Percentiles rank a stretch among this genome's conserved stretches.
Conservation (phyloP, 2,329 filamentous ascomycete genomes). For the Monosporascus sp. region DNA sequence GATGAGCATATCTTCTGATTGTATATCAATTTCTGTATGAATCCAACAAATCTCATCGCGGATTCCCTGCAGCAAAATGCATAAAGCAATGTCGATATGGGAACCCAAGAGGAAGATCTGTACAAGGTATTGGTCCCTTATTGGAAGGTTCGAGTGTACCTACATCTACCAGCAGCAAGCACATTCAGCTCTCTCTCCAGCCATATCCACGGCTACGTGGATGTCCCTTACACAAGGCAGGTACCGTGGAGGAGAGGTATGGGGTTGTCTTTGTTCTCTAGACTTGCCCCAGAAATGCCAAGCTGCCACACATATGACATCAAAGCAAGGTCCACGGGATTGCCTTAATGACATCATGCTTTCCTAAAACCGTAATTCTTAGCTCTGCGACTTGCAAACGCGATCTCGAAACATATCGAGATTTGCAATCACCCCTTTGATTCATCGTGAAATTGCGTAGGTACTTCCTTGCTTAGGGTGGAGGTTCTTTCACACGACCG, state of each 20-base stretch:
- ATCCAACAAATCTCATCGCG: no score
- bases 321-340: constrained; percentile 4
- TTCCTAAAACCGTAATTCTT: constrained; percentile 18
- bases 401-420: constrained; percentile 10
- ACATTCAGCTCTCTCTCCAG: no score
- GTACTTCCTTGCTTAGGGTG: constrained; percentile 3
- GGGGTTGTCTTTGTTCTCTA: neutral
- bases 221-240: neutral
- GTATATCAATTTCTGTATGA: no score
- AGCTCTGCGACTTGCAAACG: constrained; percentile 3
- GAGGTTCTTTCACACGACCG: neutral
- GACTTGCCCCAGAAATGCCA: neutral
- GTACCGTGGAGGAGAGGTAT: no score
- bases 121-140: no score
- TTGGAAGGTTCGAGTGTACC: no score
- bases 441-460: neutral
- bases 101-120: no score
- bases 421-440: constrained; percentile 6
- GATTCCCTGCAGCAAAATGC: no score
- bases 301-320: constrained; percentile 11
- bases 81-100: no score
- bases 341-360: constrained; percentile 13
- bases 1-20: no score
- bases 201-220: no score
- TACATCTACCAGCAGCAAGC: no score